Evolutionary conservation across 441 rosid species (phyloP).

Genomic region (Populus trichocarpa): DNA sequence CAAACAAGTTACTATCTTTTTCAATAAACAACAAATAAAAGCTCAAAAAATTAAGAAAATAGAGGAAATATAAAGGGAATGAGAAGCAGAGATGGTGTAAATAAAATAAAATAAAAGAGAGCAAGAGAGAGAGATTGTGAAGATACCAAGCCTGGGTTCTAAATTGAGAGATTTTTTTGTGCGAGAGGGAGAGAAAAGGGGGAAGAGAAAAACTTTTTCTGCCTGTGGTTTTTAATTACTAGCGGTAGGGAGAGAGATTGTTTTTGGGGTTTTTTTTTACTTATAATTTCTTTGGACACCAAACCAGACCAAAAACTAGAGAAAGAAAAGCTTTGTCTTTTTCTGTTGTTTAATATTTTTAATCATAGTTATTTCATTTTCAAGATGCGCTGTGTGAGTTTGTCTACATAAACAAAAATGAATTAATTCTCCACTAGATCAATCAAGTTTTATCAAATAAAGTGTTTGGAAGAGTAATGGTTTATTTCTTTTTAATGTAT

Average conservation of each 20-base stretch:
- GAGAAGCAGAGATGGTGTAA: not conserved
- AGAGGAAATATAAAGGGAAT: not conserved
- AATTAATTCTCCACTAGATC: too few species aligned
- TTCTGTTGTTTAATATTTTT: not conserved
- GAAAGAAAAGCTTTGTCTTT: not conserved
- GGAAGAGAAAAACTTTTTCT: slow-evolving; percentile 30
- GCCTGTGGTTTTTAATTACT: slow-evolving; percentile 16
- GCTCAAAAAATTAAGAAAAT: not conserved
- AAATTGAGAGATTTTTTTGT: slow-evolving; percentile 26
- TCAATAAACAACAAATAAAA: not conserved
- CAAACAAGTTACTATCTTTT: slow-evolving; percentile 1
- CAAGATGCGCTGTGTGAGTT: not conserved
- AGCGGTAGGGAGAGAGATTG: not conserved
- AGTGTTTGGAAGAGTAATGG: too few species aligned
- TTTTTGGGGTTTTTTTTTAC: not conserved
- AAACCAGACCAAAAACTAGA: not conserved
- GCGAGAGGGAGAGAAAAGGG: slow-evolving; percentile 28
- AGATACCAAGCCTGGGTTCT: slow-evolving; percentile 34
- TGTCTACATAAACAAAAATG: too few species aligned
- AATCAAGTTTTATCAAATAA: too few species aligned
- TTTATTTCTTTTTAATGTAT: too few species aligned
- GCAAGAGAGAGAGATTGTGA: not conserved
- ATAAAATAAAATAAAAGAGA: not conserved
- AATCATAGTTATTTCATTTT: not conserved
- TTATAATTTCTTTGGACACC: not conserved